A percentile compares a stretch with the other conserved stretches of the same genome.
These are phyloP conservation scores for Monoraphidium neglectum DNA, from an alignment of 139 green algal species.

Conservation along the genomic window DNA sequence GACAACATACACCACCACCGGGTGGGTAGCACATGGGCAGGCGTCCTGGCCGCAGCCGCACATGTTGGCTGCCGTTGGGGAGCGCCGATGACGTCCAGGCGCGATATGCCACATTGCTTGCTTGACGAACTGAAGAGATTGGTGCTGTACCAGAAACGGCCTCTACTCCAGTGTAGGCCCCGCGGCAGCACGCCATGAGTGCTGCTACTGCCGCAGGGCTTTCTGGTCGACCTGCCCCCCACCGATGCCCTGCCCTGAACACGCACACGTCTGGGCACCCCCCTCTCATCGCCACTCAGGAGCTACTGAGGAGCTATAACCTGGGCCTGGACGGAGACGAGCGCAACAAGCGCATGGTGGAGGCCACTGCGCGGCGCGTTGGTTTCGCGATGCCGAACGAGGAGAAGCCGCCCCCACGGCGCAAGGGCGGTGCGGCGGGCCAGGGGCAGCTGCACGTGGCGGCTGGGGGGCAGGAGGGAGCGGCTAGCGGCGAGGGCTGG, in stretches of 20 bases:
- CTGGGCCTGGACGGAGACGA: conserved; percentile 52
- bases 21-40: not conserved
- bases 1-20: conserved; percentile 41
- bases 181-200: no score
- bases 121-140: no score
- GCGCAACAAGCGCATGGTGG: conserved; percentile 57
- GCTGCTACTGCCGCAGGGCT: no score
- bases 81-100: no score
- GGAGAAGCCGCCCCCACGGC: not conserved
- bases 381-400: conserved; percentile 47
- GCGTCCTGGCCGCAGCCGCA: no score
- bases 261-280: no score
- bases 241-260: no score
- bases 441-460: not conserved
- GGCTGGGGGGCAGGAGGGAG: not conserved
- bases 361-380: conserved; percentile 45
- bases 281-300: conserved; percentile 7
- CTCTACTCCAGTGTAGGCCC: no score
- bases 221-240: no score
- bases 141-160: no score
- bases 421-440: not conserved
- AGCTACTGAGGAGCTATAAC: conserved; percentile 49
- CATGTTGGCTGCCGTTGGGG: no score
- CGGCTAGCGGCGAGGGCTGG: not conserved
- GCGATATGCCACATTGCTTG: no score